phyloP scores from a whole-genome alignment of 768 basidiomycete species.

The Auricularia heimuer region DNA sequence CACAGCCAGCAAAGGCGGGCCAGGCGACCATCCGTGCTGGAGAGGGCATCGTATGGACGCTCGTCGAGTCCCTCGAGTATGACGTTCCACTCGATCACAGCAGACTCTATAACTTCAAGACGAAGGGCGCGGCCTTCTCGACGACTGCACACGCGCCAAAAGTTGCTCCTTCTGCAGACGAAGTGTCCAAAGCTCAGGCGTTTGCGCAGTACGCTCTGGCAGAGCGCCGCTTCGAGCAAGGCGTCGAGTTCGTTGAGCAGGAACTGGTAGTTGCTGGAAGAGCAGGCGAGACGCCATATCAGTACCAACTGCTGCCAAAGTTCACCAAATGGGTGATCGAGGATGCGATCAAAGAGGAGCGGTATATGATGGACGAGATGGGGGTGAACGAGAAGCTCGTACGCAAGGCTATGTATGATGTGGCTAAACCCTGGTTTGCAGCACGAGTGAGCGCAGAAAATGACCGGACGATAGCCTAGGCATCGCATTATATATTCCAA shows the following conservation, averaged over 20 bases:
- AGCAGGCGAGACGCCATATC: background rate
- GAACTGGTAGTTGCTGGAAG: background rate
- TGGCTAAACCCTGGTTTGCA: background rate
- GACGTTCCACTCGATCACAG: background rate
- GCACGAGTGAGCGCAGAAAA: too few species aligned
- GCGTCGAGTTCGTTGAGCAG: slow-evolving; percentile 5
- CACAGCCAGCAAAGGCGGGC: background rate
- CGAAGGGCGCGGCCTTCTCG: slow-evolving; percentile 5
- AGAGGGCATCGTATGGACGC: slow-evolving; percentile 6
- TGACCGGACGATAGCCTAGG: too few species aligned
- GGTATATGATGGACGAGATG: background rate
- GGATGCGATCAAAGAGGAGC: slow-evolving; percentile 6
- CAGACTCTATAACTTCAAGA: slow-evolving; percentile 6
- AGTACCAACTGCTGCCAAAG: background rate
- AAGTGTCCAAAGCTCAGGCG: background rate
- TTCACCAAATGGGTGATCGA: slow-evolving; percentile 3
- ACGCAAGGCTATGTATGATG: background rate
- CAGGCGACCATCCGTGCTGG: background rate
- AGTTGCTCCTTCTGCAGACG: background rate
- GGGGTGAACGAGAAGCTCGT: background rate
- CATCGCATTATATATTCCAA: too few species aligned
- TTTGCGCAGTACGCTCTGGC: slow-evolving; percentile 7
- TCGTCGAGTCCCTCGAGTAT: slow-evolving; percentile 3
- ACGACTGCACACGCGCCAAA: background rate
- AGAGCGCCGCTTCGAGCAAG: slow-evolving; percentile 6